Percentiles rank a stretch among this genome's conserved stretches.
These are phyloP conservation scores for Echria macrotheca DNA, from an alignment of 495 filamentous ascomycete genomes.

Conservation along the genomic window DNA sequence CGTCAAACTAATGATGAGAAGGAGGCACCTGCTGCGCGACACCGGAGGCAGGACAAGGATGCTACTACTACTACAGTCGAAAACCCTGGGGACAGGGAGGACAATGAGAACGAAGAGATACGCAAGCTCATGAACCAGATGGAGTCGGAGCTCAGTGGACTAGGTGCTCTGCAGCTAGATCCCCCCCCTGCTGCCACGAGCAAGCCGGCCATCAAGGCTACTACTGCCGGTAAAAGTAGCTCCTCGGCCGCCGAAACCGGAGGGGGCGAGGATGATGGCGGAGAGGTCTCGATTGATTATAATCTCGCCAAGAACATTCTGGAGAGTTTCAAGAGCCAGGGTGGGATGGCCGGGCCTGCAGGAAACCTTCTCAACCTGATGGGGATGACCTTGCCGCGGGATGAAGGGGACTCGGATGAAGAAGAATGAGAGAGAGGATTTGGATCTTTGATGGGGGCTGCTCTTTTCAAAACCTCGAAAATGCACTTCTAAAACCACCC, in stretches of 20 bases:
- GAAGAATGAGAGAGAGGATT: too few species aligned
- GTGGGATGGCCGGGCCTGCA: constrained; percentile 73
- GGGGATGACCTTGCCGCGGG: constrained; percentile 72
- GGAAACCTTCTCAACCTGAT: constrained; percentile 82
- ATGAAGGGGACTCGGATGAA: constrained; percentile 53
- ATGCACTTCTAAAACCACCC: too few species aligned
- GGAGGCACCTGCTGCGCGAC: too few species aligned
- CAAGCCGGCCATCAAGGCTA: constrained; percentile 11
- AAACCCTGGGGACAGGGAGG: constrained; percentile 31
- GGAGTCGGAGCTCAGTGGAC: constrained; percentile 72
- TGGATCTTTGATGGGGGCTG: too few species aligned
- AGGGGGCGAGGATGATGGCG: constrained; percentile 31
- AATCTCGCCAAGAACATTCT: constrained; percentile 86
- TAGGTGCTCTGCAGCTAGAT: constrained; percentile 68
- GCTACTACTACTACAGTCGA: constrained; percentile 6
- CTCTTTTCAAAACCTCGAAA: too few species aligned
- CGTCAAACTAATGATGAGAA: too few species aligned
- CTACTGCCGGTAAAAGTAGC: neutral
- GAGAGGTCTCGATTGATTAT: constrained; percentile 70
- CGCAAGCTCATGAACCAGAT: constrained; percentile 67
- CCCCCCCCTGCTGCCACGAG: constrained; percentile 11
- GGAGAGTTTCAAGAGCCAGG: constrained; percentile 88
- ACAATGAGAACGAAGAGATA: constrained; percentile 66
- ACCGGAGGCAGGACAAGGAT: constrained; percentile 24
- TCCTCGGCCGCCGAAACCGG: constrained; percentile 9